phyloP scores from a whole-genome alignment of 345 rosid genomes.

The Passiflora organensis region DNA sequence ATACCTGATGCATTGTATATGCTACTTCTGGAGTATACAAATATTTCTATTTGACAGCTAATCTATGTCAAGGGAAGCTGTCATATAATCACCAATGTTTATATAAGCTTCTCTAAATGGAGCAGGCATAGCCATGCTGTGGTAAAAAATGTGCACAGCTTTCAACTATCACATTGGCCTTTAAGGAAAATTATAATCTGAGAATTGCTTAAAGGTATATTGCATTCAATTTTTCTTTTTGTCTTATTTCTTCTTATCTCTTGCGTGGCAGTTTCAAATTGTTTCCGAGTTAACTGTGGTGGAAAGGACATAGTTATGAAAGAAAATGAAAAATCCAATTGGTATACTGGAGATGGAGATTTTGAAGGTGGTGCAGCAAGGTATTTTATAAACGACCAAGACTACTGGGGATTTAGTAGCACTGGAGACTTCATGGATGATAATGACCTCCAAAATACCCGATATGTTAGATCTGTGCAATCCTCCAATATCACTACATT shows the following conservation, averaged over 20 bases:
- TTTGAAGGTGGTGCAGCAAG: slow-evolving; percentile 12
- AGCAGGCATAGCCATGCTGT: too few relatives aligned
- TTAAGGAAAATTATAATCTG: too few relatives aligned
- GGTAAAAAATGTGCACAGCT: too few relatives aligned
- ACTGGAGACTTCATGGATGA: slow-evolving; percentile 24
- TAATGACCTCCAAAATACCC: neutral
- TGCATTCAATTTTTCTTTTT: too few relatives aligned
- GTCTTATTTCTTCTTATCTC: neutral
- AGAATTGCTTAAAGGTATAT: too few relatives aligned
- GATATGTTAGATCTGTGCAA: neutral
- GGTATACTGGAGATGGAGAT: slow-evolving; percentile 17
- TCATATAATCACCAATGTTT: too few relatives aligned
- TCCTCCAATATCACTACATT: slow-evolving; percentile 9
- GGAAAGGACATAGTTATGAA: slow-evolving; percentile 5
- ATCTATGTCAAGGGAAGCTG: too few relatives aligned
- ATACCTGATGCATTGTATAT: too few relatives aligned
- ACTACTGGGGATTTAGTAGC: slow-evolving; percentile 21
- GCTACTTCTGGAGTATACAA: too few relatives aligned
- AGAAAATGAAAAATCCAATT: neutral
- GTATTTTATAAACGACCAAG: neutral
- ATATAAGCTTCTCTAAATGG: too few relatives aligned
- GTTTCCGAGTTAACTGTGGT: slow-evolving; percentile 15
- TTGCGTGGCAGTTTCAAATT: slow-evolving; percentile 11
- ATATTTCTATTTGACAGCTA: too few relatives aligned
- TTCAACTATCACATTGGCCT: too few relatives aligned